phyloP scores from a whole-genome alignment of 345 rosid species.

The Passiflora organensis region DNA sequence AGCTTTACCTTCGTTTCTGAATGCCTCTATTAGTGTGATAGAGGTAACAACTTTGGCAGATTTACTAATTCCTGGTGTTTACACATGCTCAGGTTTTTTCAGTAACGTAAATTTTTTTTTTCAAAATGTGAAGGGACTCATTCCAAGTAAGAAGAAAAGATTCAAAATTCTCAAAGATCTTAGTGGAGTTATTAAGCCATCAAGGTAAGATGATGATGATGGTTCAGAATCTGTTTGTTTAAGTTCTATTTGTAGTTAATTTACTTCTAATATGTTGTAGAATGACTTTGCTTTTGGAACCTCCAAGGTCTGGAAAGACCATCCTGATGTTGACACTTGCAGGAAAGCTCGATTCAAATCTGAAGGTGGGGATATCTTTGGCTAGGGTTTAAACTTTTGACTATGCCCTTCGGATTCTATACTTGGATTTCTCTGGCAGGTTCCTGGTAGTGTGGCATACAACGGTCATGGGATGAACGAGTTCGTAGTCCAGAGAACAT shows the following conservation, averaged over 20 bases:
- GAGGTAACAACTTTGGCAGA: constrained; percentile 48
- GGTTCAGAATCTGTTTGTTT: constrained; percentile 10
- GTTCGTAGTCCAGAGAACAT: constrained; percentile 59
- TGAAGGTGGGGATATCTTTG: constrained; percentile 50
- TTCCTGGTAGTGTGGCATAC: constrained; percentile 52
- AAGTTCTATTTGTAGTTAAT: not conserved
- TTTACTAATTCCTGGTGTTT: no score
- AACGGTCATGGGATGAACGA: constrained; percentile 49
- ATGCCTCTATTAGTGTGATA: constrained; percentile 31
- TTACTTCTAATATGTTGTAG: constrained; percentile 24
- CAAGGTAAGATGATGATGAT: constrained; percentile 34
- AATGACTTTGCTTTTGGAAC: constrained; percentile 76
- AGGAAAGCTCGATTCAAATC: constrained; percentile 56
- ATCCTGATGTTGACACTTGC: constrained; percentile 70
- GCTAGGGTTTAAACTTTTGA: not conserved
- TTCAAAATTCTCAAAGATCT: constrained; percentile 58
- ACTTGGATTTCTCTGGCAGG: constrained; percentile 25
- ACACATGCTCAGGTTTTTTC: no score
- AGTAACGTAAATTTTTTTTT: no score
- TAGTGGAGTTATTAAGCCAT: constrained; percentile 70
- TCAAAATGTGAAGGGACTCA: constrained; percentile 15
- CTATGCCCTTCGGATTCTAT: not conserved
- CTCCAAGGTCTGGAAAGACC: constrained; percentile 85
- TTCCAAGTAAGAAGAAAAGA: constrained; percentile 48
- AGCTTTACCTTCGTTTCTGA: constrained; percentile 56